Conservation (phyloP, 495 filamentous ascomycete species). For the Parathielavia hyrcaniae region DNA sequence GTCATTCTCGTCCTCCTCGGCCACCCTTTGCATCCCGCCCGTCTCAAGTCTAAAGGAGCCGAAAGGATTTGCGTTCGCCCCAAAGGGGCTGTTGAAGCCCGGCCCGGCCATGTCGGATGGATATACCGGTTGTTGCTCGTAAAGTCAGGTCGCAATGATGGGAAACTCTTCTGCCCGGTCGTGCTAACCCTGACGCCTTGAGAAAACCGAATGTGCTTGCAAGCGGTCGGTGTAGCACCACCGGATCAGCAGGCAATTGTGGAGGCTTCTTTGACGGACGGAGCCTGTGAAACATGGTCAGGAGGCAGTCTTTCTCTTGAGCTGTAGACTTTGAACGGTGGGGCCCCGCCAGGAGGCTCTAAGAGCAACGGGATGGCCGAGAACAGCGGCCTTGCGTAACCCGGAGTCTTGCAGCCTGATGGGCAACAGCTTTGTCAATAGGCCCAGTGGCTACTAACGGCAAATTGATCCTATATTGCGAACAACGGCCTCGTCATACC, state of each 20-base stretch:
- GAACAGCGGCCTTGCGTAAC: constrained; percentile 16
- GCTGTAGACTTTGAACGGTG: neutral
- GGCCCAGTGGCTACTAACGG: neutral
- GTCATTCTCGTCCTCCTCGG: constrained; percentile 57
- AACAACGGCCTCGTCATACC: neutral
- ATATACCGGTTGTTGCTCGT: neutral
- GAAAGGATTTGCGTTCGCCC: constrained; percentile 50
- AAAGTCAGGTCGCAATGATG: neutral
- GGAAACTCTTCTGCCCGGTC: neutral
- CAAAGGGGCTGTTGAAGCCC: constrained; percentile 51
- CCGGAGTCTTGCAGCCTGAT: constrained; percentile 18
- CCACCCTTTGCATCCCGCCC: constrained; percentile 45
- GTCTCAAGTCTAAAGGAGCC: constrained; percentile 34
- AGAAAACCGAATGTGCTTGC: neutral
- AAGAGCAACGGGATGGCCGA: constrained; percentile 6
- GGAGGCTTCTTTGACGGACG: neutral
- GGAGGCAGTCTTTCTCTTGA: constrained; percentile 11
- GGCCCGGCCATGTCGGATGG: constrained; percentile 41
- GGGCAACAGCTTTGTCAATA: constrained; percentile 14
- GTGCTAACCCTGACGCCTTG: neutral
- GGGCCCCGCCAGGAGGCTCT: neutral
- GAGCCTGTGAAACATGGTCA: constrained; percentile 15
- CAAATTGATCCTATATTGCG: neutral
- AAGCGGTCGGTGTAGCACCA: neutral
- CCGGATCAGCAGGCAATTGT: constrained; percentile 1